A percentile compares a stretch with the other conserved stretches of the same genome.
Conservation (phyloP, 106 monocot species). For the Dioscorea alata region DNA sequence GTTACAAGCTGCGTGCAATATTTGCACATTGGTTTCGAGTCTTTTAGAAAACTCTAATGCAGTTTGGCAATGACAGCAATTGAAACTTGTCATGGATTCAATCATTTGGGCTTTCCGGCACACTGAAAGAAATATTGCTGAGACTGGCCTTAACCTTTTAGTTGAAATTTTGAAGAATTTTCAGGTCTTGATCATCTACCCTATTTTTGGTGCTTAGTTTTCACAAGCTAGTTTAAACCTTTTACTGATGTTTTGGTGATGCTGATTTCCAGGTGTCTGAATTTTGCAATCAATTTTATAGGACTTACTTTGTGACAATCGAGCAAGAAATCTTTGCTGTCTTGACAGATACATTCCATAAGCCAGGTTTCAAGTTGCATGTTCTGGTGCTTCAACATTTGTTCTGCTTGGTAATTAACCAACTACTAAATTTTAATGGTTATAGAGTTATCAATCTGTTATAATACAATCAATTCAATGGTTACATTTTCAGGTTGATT, state of each 20-base stretch:
- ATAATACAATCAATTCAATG: not conserved
- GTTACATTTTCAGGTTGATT: constrained; percentile 52
- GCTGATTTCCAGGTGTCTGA: constrained; percentile 48
- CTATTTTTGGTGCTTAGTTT: not conserved
- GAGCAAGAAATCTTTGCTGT: constrained; percentile 99
- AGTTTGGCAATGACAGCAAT: constrained; percentile 50
- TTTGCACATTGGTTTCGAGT: no score
- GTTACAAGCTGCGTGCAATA: not conserved
- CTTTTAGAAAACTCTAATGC: not conserved
- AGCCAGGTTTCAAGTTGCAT: constrained; percentile 98
- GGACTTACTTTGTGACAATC: constrained; percentile 84
- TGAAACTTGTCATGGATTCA: constrained; percentile 94
- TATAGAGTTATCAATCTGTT: not conserved
- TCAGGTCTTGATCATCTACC: constrained; percentile 40
- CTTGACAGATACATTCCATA: constrained; percentile 95
- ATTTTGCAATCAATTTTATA: constrained; percentile 91
- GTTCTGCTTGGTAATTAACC: constrained; percentile 67
- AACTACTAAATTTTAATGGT: not conserved
- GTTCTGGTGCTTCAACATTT: constrained; percentile 88
- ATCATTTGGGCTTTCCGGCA: constrained; percentile 98
- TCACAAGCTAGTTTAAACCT: not conserved
- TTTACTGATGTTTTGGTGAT: not conserved
- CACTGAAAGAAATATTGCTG: constrained; percentile 99
- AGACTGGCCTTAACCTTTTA: constrained; percentile 90
- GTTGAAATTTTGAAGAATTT: constrained; percentile 91